Base-by-base conservation (phyloP, 2,329 filamentous ascomycete genomes). In the Sporothrix schenckii region DNA sequence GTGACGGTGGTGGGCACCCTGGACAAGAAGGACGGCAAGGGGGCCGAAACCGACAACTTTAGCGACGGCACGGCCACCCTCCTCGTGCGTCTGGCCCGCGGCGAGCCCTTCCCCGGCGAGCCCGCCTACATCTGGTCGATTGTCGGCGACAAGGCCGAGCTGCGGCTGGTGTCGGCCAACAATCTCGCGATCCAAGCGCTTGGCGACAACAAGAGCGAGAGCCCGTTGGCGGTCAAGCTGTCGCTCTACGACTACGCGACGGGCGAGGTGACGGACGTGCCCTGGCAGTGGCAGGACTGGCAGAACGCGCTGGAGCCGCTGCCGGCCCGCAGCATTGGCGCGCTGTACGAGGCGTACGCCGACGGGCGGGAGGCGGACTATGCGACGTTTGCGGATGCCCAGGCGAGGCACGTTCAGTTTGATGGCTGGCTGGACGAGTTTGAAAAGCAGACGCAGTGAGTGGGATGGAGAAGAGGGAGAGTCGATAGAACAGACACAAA, bases 321-420 rank as follows among this genome's bases (percentile, higher is more conserved):
- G 0, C 74, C 78, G 3, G 81, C 80, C 0, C 80, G 84, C 68
- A 85, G 83, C 73, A 83, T 89, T 39, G 87, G 82, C 0, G 81
- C 80, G 24, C 74, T 88, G 0, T 90, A 89, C 77, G 87, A 90
- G 74, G 81, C 80, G 0, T 87, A 83, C 78, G 84, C 84, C 9
- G 73, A 76, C 0, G 76, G 74, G 52, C 73, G 76, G 0, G 56
- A 68, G 66, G 75, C 73, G 52, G 69, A 69, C 60, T 80, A 79
- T 72, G 75, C 79, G 5, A 80, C 79, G 0, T 81, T 85, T 72
- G 76, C 77, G 0, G 79, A 81, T 69, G 85, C 84, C 0, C 74
- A 84, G 3, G 76, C 76, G 73, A 78, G 85, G n/a, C 84, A 86
- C 75, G 77, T 80, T 74, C 80, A 85, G 77, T 71, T 87, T 39